phyloP scores from a whole-genome alignment of 352 stramenopile genomes.

The Globisporangium okanoganense region DNA sequence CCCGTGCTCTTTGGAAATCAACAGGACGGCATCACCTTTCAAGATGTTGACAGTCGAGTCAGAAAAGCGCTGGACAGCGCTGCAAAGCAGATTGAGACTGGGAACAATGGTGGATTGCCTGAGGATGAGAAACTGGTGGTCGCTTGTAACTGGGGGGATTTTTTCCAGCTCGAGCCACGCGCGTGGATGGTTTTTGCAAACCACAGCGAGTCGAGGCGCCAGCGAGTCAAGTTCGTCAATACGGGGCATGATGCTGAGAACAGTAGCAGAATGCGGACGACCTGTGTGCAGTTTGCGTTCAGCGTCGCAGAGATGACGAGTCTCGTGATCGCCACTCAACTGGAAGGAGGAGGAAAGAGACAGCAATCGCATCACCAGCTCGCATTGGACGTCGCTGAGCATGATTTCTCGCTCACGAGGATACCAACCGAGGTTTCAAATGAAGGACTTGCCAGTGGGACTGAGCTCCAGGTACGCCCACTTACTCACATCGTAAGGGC shows the following conservation, averaged over 20 bases:
- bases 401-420: slow-evolving; percentile 20
- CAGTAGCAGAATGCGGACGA: neutral
- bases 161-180: slow-evolving; percentile 23
- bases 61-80: neutral
- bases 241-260: neutral
- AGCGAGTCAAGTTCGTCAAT: slow-evolving; percentile 4
- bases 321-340: slow-evolving; percentile 5
- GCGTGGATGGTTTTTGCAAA: slow-evolving; percentile 24
- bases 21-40: slow-evolving; percentile 2
- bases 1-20: neutral
- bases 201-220: slow-evolving; percentile 15
- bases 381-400: slow-evolving; percentile 18
- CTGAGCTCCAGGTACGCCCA: slow-evolving; percentile 7
- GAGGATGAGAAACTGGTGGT: slow-evolving; percentile 4
- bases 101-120: neutral
- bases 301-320: slow-evolving; percentile 9
- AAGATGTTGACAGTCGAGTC: neutral
- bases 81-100: neutral
- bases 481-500: neutral
- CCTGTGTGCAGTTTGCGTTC: slow-evolving; percentile 10
- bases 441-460: no score
- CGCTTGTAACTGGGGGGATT: slow-evolving; percentile 20
- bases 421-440: slow-evolving; percentile 4
- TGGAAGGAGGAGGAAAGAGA: neutral
- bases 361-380: neutral